Evolutionary conservation across 1,139 yeast genomes (phyloP).

Genomic region (Geotrichum carabidarum): DNA sequence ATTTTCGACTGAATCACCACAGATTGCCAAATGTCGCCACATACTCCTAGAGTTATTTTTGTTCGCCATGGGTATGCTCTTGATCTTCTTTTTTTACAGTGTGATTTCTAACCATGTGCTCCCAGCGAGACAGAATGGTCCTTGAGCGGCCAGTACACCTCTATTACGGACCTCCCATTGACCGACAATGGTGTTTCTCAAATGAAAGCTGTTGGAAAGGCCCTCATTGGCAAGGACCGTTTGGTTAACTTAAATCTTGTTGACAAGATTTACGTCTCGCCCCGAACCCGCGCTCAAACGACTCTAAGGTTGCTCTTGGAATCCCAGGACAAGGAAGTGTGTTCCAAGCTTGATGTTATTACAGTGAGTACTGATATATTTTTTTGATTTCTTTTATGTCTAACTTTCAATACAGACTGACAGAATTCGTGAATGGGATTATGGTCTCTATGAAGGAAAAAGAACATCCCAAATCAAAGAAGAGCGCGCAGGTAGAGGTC

Average conservation of each 20-base stretch:
- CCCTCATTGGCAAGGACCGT: slow-evolving; percentile 56
- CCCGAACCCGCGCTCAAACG: slow-evolving; percentile 70
- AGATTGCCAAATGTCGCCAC: background rate
- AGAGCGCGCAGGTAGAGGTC: slow-evolving; percentile 56
- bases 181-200: slow-evolving; percentile 74
- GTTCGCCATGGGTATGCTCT: slow-evolving; percentile 60
- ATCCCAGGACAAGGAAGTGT: slow-evolving; percentile 6
- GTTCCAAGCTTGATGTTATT: slow-evolving; percentile 1
- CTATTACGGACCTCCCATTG: slow-evolving; percentile 72
- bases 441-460: slow-evolving; percentile 91
- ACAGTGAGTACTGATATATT: slow-evolving; percentile 4
- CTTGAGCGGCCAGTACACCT: slow-evolving; percentile 84
- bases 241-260: slow-evolving; percentile 61
- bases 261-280: slow-evolving; percentile 67
- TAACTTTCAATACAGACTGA: slow-evolving; percentile 43
- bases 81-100: background rate
- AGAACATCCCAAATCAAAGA: slow-evolving; percentile 60
- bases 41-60: slow-evolving; percentile 69
- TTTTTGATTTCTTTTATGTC: slow-evolving; percentile 13
- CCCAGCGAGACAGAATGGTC: slow-evolving; percentile 91
- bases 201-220: slow-evolving; percentile 67
- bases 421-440: slow-evolving; percentile 86
- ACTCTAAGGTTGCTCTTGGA: slow-evolving; percentile 57
- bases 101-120: background rate
- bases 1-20: background rate